These are phyloP conservation scores for Glycine tomentella DNA, from an alignment of 306 rosid genomes.

Conservation along the genomic window DNA sequence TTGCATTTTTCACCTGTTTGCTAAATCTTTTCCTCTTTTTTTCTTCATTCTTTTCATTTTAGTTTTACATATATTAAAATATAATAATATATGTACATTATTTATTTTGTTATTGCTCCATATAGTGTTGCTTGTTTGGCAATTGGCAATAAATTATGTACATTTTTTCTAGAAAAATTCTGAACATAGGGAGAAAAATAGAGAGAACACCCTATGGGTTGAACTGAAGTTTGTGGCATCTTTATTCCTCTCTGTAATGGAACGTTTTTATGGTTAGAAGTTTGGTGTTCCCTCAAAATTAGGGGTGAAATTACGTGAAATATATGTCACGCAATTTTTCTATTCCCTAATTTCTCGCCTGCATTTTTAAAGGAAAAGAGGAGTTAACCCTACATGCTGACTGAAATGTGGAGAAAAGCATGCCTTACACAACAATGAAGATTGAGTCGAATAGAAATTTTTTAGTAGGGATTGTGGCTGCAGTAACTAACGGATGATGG, in stretches of 20 bases:
- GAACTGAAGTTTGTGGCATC: slow-evolving; percentile 10
- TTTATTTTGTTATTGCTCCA: slow-evolving; percentile 35
- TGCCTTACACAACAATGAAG: no score
- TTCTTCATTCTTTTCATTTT: slow-evolving; percentile 37
- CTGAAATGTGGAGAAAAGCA: no score
- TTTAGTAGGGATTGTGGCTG: no score
- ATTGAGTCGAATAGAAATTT: no score
- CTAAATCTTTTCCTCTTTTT: slow-evolving; percentile 37
- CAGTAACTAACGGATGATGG: no score
- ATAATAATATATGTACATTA: slow-evolving; percentile 49
- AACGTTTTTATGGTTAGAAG: neutral
- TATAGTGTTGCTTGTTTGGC: slow-evolving; percentile 62
- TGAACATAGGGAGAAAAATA: slow-evolving; percentile 4
- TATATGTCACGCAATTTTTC: neutral
- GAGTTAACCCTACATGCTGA: no score
- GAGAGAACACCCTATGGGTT: neutral
- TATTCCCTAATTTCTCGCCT: no score
- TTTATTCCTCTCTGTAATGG: neutral
- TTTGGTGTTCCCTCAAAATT: neutral
- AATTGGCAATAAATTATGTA: slow-evolving; percentile 59
- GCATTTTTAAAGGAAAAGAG: no score
- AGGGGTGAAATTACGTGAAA: neutral
- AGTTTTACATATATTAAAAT: slow-evolving; percentile 29
- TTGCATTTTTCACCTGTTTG: slow-evolving; percentile 49
- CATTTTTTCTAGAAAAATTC: slow-evolving; percentile 12